A percentile compares a stretch with the other conserved stretches of the same genome.
These are phyloP conservation scores for Raffaelea arxii DNA, from an alignment of 2,329 filamentous ascomycete genomes.

Conservation along the genomic window DNA sequence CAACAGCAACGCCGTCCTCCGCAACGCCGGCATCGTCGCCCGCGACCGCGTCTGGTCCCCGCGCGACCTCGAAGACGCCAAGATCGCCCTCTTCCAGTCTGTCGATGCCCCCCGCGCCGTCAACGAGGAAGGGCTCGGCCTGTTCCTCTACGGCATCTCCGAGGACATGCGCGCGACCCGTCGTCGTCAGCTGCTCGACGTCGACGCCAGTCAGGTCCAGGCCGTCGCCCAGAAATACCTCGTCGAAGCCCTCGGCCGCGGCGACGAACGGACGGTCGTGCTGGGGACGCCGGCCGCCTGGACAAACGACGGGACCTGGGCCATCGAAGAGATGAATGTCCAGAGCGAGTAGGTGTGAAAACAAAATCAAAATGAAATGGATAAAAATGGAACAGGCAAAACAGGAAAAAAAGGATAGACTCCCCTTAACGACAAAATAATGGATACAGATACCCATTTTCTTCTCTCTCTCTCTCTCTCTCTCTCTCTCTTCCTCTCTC, in stretches of 20 bases:
- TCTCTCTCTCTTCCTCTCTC: background rate
- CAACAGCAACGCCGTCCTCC: conserved; percentile 80
- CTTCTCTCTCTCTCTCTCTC: background rate
- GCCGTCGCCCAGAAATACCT: conserved; percentile 75
- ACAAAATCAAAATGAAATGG: background rate
- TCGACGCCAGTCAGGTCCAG: conserved; percentile 69
- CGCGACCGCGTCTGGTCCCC: conserved; percentile 68
- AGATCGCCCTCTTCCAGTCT: conserved; percentile 85
- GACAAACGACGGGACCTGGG: conserved; percentile 66
- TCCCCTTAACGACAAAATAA: too few relatives aligned
- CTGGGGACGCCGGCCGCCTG: conserved; percentile 78
- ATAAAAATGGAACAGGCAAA: background rate
- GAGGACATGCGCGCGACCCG: conserved; percentile 82
- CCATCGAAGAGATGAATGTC: conserved; percentile 64
- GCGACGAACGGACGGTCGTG: conserved; percentile 57
- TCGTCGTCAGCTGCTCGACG: conserved; percentile 77
- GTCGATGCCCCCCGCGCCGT: conserved; percentile 85
- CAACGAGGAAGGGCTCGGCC: conserved; percentile 75
- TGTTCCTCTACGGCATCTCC: conserved; percentile 77
- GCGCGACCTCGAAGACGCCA: conserved; percentile 87
- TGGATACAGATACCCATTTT: too few relatives aligned
- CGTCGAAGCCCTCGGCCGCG: conserved; percentile 53
- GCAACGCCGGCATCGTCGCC: conserved; percentile 73
- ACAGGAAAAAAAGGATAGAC: too few relatives aligned
- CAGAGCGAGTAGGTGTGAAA: conserved; percentile 21